phyloP scores from a whole-genome alignment of 495 filamentous ascomycete species.

The Glutinoglossum americanum region DNA sequence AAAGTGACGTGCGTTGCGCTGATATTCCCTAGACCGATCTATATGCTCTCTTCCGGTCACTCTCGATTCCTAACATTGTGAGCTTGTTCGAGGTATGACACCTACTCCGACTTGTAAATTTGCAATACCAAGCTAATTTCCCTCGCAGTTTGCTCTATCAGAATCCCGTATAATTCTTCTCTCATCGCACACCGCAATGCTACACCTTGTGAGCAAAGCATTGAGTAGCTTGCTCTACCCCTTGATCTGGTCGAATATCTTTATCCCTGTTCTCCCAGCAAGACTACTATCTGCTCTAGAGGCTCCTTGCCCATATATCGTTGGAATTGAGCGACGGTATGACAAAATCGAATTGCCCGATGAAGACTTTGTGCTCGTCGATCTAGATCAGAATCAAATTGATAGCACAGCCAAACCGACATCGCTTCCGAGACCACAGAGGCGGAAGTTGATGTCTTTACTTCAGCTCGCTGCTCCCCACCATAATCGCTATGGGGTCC shows the following conservation, averaged over 20 bases:
- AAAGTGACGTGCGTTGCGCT: constrained; percentile 6
- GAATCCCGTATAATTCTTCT: constrained; percentile 92
- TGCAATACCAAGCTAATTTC: constrained; percentile 5
- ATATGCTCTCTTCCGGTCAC: constrained; percentile 73
- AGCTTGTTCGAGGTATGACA: constrained; percentile 54
- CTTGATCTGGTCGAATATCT: constrained; percentile 74
- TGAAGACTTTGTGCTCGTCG: constrained; percentile 91
- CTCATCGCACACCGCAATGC: constrained; percentile 89
- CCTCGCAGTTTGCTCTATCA: constrained; percentile 47
- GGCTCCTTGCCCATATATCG: constrained; percentile 91
- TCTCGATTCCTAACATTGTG: constrained; percentile 80
- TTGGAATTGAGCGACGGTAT: constrained; percentile 84
- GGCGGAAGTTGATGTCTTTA: constrained; percentile 70
- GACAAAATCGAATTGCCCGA: constrained; percentile 80
- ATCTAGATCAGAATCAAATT: constrained; percentile 76
- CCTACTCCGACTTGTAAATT: neutral
- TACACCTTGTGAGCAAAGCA: constrained; percentile 74
- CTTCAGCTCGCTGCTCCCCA: constrained; percentile 81
- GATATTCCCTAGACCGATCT: constrained; percentile 43
- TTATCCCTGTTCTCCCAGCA: constrained; percentile 79
- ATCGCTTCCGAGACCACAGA: constrained; percentile 66
- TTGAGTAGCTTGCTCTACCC: constrained; percentile 73
- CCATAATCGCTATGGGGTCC: constrained; percentile 68
- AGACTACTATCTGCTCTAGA: constrained; percentile 75
- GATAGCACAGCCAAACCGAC: constrained; percentile 54